These are phyloP conservation scores for Dendrobium nobile DNA, from an alignment of 106 monocot genomes.

Conservation along the genomic window DNA sequence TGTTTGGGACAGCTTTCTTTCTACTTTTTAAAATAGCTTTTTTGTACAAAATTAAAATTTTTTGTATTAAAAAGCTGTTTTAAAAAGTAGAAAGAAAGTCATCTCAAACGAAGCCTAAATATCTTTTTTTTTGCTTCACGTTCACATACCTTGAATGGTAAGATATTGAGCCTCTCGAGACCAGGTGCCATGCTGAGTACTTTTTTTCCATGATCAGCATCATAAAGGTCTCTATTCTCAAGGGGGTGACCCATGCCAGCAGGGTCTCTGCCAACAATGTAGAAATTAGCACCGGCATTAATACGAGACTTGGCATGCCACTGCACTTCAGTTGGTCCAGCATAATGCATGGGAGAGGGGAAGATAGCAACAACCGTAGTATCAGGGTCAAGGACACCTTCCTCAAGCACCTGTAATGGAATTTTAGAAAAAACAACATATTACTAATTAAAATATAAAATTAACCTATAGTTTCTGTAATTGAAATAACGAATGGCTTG, in stretches of 20 bases:
- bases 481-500: neutral
- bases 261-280: slow-evolving; percentile 95
- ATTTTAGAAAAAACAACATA: neutral
- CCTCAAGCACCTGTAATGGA: slow-evolving; percentile 68
- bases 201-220: slow-evolving; percentile 94
- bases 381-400: slow-evolving; percentile 83
- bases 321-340: slow-evolving; percentile 94
- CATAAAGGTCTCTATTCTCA: slow-evolving; percentile 83
- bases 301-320: slow-evolving; percentile 94
- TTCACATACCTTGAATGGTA: slow-evolving; percentile 79
- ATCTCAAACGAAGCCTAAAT: no score
- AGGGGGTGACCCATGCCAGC: slow-evolving; percentile 88
- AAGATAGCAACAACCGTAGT: slow-evolving; percentile 91
- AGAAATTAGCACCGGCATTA: slow-evolving; percentile 95
- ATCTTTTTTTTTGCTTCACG: neutral
- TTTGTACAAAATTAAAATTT: no score
- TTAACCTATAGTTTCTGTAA: neutral
- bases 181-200: slow-evolving; percentile 93
- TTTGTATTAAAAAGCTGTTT: no score
- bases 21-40: no score
- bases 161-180: slow-evolving; percentile 83
- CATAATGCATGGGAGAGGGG: slow-evolving; percentile 97
- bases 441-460: no score
- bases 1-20: no score
- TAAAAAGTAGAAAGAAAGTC: no score